These are phyloP conservation scores for Torrubiella hemipterigena DNA, from an alignment of 2,329 filamentous ascomycete genomes.

Conservation along the genomic window DNA sequence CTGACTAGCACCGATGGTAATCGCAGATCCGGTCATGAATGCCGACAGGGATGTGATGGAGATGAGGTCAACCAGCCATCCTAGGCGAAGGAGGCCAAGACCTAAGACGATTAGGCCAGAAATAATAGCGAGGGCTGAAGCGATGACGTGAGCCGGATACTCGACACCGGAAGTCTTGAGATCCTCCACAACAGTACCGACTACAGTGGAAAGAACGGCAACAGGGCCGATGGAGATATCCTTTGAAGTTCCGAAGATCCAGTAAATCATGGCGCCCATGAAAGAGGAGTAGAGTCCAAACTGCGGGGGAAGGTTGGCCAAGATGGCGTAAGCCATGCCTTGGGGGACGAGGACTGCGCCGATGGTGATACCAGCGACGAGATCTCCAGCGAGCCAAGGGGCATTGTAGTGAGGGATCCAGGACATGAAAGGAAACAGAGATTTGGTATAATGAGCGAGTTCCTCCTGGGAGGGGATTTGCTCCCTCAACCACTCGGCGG, in stretches of 20 bases:
- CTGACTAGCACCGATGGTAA: conserved; percentile 80
- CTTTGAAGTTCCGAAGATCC: conserved; percentile 69
- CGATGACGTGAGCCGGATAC: conserved; percentile 53
- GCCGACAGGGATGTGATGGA: conserved; percentile 81
- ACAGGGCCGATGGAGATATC: conserved; percentile 97
- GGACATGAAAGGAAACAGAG: conserved; percentile 75
- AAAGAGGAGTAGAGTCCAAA: conserved; percentile 81
- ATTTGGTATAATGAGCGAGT: conserved; percentile 48
- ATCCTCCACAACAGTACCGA: conserved; percentile 66
- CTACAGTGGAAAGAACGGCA: conserved; percentile 86
- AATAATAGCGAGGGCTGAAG: conserved; percentile 67
- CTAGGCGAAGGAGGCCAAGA: conserved; percentile 67
- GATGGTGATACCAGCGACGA: conserved; percentile 61
- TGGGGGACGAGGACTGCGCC: conserved; percentile 78
- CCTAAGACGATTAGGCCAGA: conserved; percentile 64
- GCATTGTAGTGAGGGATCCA: conserved; percentile 87
- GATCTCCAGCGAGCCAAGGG: conserved; percentile 79
- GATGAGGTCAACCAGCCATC: conserved; percentile 90
- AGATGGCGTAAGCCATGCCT: conserved; percentile 84
- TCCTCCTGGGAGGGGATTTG: conserved; percentile 47
- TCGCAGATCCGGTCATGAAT: conserved; percentile 92
- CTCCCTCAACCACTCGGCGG: conserved; percentile 57
- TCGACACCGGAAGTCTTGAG: conserved; percentile 45
- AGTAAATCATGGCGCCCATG: conserved; percentile 64
- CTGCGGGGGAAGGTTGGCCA: conserved; percentile 69